Evolutionary conservation across 306 rosid species (phyloP).

Genomic region (Pyrus communis): DNA sequence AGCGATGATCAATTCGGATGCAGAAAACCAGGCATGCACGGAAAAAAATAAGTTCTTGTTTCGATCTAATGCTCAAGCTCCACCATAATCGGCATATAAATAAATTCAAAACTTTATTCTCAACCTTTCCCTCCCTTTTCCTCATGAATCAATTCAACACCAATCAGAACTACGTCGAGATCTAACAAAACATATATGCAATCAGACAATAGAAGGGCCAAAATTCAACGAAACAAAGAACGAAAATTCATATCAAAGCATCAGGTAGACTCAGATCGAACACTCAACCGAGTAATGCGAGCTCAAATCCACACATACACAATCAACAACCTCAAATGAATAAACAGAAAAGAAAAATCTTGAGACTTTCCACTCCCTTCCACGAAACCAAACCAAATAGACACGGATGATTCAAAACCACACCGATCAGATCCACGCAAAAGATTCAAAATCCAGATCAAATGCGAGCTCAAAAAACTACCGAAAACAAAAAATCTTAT

Average conservation of each 20-base stretch:
- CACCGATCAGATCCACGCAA: background rate
- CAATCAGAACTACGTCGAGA: background rate
- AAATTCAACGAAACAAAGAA: background rate
- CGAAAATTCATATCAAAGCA: background rate
- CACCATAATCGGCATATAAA: background rate
- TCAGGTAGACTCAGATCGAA: background rate
- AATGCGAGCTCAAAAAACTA: background rate
- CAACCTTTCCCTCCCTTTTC: slow-evolving; percentile 4
- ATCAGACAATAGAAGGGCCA: background rate
- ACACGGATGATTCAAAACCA: background rate
- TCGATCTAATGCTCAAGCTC: background rate
- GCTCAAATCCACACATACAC: background rate
- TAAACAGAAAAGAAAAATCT: background rate
- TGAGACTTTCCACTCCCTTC: background rate
- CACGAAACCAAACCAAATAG: background rate
- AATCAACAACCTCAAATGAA: background rate
- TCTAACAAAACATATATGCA: background rate
- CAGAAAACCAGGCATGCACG: background rate
- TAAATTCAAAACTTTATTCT: background rate
- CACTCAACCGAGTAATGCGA: background rate
- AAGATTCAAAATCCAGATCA: background rate
- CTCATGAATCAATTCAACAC: background rate
- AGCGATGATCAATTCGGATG: background rate
- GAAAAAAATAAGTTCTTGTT: background rate
- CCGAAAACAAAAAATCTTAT: background rate